Percentiles rank a stretch among this genome's conserved stretches.
Evolutionary conservation across 1,284 basidiomycete species (phyloP).

Genomic region (Cyathus olla): DNA sequence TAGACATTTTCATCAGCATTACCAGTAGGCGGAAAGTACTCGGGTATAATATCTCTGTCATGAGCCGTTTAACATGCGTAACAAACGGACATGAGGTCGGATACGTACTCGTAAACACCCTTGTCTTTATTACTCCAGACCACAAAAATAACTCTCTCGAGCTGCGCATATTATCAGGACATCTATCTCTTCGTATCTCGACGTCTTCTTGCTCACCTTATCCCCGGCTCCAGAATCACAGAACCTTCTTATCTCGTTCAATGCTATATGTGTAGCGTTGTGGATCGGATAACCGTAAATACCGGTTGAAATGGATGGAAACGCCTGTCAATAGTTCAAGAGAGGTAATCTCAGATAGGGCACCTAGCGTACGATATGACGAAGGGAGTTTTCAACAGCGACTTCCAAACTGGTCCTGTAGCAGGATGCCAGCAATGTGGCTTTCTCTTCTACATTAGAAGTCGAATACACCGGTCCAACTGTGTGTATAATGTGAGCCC

Average conservation of each 20-base stretch:
- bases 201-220: conserved; percentile 50
- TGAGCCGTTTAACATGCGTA: neutral
- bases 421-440: conserved; percentile 75
- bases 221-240: conserved; percentile 63
- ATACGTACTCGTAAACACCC: conserved; percentile 70
- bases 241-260: conserved; percentile 68
- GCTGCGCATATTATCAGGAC: conserved; percentile 46
- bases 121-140: conserved; percentile 78
- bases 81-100: neutral
- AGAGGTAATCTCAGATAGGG: conserved; percentile 19
- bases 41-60: conserved; percentile 64
- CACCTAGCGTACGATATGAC: conserved; percentile 67
- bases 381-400: conserved; percentile 69
- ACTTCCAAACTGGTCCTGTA: conserved; percentile 77
- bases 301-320: conserved; percentile 85
- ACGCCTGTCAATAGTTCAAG: conserved; percentile 65
- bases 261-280: conserved; percentile 78
- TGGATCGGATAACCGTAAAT: conserved; percentile 83
- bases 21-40: conserved; percentile 66
- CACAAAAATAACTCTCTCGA: conserved; percentile 81
- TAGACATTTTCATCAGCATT: conserved; percentile 11
- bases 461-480: conserved; percentile 87
- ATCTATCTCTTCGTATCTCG: neutral
- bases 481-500: conserved; percentile 87
- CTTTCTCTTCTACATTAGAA: conserved; percentile 54